A percentile compares a stretch with the other conserved stretches of the same genome.
These are phyloP conservation scores for Pseudonitzschia pungens DNA, from an alignment of 108 stramenopile genomes.

Conservation along the genomic window DNA sequence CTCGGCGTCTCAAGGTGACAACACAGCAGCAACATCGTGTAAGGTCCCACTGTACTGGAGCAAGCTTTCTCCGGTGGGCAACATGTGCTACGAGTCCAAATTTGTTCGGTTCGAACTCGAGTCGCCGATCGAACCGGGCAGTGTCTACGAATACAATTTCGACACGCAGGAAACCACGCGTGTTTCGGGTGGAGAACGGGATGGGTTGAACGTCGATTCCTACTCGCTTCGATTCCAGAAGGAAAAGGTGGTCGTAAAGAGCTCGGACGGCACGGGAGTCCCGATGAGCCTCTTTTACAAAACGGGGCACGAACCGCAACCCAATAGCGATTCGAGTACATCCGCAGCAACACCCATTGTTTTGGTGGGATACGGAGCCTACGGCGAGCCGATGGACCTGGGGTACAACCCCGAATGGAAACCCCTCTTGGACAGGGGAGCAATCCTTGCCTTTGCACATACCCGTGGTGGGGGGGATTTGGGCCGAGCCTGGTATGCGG, in stretches of 20 bases:
- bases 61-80: conserved; percentile 37
- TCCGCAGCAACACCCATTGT: conserved; percentile 23
- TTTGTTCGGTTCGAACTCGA: conserved; percentile 30
- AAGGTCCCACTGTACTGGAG: conserved; percentile 5
- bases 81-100: conserved; percentile 35
- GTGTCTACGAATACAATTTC: conserved; percentile 34
- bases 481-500: conserved; percentile 56
- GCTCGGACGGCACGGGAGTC: conserved; percentile 40
- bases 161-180: background rate
- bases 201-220: background rate
- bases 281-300: conserved; percentile 41
- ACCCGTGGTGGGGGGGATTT: conserved; percentile 70
- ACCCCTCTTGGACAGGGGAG: conserved; percentile 50
- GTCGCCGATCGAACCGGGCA: conserved; percentile 24
- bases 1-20: background rate
- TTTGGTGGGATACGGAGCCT: conserved; percentile 64
- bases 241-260: conserved; percentile 31
- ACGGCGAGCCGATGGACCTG: conserved; percentile 49
- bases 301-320: background rate
- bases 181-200: background rate
- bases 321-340: background rate
- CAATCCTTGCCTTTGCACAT: conserved; percentile 67
- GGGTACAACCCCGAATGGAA: conserved; percentile 44
- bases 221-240: background rate
- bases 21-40: background rate